Evolutionary conservation across 441 rosid genomes (phyloP).

Genomic region (Adansonia gregorii): DNA sequence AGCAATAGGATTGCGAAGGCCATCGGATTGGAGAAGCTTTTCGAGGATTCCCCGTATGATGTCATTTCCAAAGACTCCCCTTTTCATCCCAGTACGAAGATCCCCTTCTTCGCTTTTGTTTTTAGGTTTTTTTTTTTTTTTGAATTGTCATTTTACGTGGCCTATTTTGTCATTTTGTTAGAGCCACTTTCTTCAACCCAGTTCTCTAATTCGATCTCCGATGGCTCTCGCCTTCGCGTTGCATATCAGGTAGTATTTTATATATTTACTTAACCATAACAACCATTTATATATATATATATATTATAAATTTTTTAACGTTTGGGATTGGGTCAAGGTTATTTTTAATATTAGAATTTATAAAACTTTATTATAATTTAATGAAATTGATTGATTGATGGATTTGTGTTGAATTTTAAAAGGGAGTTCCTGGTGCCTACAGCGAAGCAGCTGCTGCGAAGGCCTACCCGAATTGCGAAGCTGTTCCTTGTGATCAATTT

Average conservation of each 20-base stretch:
- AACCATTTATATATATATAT: not conserved
- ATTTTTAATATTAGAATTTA: not conserved
- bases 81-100: conserved; percentile 61
- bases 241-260: conserved; percentile 78
- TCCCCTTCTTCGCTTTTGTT: not conserved
- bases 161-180: conserved; percentile 25
- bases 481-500: conserved; percentile 93
- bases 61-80: conserved; percentile 40
- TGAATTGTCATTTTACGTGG: not conserved
- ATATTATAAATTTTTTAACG: not conserved
- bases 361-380: conserved; percentile 1
- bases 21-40: conserved; percentile 42
- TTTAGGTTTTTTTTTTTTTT: not conserved
- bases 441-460: conserved; percentile 96
- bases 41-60: conserved; percentile 38
- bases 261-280: not conserved
- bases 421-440: conserved; percentile 95
- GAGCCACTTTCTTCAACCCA: conserved; percentile 80
- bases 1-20: conserved; percentile 33
- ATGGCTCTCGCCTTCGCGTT: conserved; percentile 81
- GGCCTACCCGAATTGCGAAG: conserved; percentile 92
- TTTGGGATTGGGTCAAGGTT: not conserved
- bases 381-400: not conserved
- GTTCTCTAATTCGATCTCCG: conserved; percentile 50
- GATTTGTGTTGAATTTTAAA: not conserved